These are phyloP conservation scores for Diaporthe sp. DNA, from an alignment of 2,329 filamentous ascomycete species.

Conservation along the genomic window DNA sequence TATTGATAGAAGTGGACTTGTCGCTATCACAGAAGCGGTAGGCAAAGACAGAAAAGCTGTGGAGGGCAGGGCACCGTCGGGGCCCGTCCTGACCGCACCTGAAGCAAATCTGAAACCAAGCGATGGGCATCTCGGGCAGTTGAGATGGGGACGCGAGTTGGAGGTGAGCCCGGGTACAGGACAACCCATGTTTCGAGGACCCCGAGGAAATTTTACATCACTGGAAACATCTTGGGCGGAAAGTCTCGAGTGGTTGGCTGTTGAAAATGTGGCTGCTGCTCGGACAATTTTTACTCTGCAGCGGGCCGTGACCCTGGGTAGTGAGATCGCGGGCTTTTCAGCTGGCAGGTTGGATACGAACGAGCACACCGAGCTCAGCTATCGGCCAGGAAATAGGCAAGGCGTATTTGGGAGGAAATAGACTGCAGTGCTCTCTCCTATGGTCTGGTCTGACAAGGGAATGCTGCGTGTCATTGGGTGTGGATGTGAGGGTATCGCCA, in stretches of 20 bases:
- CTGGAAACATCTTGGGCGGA: slow-evolving; percentile 3
- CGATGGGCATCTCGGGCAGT: slow-evolving; percentile 33
- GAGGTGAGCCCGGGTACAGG: slow-evolving; percentile 13
- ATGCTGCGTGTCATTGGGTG: not conserved
- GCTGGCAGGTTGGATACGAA: slow-evolving; percentile 11
- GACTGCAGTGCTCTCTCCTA: not conserved
- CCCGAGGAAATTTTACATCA: not conserved
- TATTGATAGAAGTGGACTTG: not conserved
- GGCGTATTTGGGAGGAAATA: not conserved
- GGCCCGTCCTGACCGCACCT: slow-evolving; percentile 46
- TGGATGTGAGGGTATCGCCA: slow-evolving; percentile 28
- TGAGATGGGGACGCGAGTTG: slow-evolving; percentile 31
- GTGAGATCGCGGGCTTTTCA: not conserved
- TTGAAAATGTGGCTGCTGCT: not conserved
- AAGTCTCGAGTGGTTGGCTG: not conserved
- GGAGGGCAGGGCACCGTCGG: not conserved
- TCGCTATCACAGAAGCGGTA: not conserved
- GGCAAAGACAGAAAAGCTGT: not conserved
- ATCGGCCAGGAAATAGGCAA: too few species aligned
- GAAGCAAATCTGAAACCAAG: slow-evolving; percentile 59
- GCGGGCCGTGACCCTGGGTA: not conserved
- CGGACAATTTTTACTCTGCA: not conserved
- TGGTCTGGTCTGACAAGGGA: not conserved
- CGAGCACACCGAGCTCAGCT: not conserved
- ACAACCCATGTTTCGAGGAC: slow-evolving; percentile 30